Conservation (phyloP, 495 filamentous ascomycete species). For the Evernia prunastri region DNA sequence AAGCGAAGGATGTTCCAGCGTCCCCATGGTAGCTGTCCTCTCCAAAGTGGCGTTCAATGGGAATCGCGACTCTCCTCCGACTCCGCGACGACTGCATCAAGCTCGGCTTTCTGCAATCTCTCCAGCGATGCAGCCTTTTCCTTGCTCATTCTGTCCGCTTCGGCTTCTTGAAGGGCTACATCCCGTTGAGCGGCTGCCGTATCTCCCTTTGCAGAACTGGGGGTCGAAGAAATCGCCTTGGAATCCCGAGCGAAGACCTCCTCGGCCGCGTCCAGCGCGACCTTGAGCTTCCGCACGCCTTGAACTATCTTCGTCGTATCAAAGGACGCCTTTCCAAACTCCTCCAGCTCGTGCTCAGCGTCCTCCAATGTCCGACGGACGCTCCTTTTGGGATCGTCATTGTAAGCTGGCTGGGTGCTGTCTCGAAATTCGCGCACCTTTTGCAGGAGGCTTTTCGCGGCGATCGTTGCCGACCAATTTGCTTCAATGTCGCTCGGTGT, state of each 20-base stretch:
- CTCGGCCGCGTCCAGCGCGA: not conserved
- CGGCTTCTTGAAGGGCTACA: not conserved
- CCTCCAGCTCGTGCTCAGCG: not conserved
- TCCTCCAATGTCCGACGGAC: not conserved
- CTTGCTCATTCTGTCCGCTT: not conserved
- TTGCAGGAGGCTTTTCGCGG: not conserved
- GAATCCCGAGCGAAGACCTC: not conserved
- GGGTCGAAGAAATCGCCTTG: not conserved
- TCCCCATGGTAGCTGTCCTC: not conserved
- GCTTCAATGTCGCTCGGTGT: not conserved
- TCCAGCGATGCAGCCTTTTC: not conserved
- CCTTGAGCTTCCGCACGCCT: not conserved
- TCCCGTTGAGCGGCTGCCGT: not conserved
- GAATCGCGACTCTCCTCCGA: not conserved
- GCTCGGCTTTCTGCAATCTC: not conserved
- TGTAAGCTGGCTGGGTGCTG: not conserved
- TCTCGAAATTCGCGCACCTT: not conserved
- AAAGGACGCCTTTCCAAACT: not conserved
- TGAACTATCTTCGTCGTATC: not conserved
- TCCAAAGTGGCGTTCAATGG: not conserved
- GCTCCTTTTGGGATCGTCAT: not conserved
- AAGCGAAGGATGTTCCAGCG: not conserved
- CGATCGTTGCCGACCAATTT: not conserved
- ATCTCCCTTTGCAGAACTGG: not conserved
- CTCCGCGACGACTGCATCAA: not conserved